Base-by-base conservation (phyloP, 148 eudicot species). In the Amaranthus hypochondriacus region DNA sequence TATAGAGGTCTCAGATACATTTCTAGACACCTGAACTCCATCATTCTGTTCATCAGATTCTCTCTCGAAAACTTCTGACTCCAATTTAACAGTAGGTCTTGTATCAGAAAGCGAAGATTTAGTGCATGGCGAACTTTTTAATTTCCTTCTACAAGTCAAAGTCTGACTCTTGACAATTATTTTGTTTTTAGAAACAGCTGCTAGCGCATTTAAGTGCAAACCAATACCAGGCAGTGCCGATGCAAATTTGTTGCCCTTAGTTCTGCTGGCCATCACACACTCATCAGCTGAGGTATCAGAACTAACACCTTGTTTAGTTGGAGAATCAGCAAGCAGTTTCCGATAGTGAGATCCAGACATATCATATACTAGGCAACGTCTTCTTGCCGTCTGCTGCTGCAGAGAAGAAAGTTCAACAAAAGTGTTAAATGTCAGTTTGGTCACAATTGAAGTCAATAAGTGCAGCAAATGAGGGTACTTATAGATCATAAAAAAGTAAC, bases 121-220 rank as follows among this genome's bases (percentile, higher is more conserved):
- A 68, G 78, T 66, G 66, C 74, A 39, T 21, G 82, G 80, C 12
- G 62, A 68, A 51, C 74, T 80, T 68, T 75, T 72, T 62, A 78
- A 69, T 70, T 82, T 80, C 77, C 86, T 75, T 73, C 73, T 71
- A 66, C 76, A 76, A 7, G 84, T 76, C 61, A 78, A 58, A 51
- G 73, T 72, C 59, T 75, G 80, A 44, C 81, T 79, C 71, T 80
- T 80, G 66, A 83, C 86, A 60, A 75, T 76, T 43, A 78, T 80
- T 43, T 70, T 78, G 28, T 76, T 78, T 50, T 69, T 75, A 66
- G 84, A 43, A 11, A 80, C 50, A 46, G 81, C 76, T 57, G 86
- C 79, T 66, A 85, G 76, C 56, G 84, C 78, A 76, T 85, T 85
- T 77, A 85, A 80, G 61, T 85, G 88, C 78, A 85, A 70, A 70